A percentile compares a stretch with the other conserved stretches of the same genome.
These are phyloP conservation scores for Colletotrichum musicola DNA, from an alignment of 2,329 filamentous ascomycete species.

Conservation along the genomic window DNA sequence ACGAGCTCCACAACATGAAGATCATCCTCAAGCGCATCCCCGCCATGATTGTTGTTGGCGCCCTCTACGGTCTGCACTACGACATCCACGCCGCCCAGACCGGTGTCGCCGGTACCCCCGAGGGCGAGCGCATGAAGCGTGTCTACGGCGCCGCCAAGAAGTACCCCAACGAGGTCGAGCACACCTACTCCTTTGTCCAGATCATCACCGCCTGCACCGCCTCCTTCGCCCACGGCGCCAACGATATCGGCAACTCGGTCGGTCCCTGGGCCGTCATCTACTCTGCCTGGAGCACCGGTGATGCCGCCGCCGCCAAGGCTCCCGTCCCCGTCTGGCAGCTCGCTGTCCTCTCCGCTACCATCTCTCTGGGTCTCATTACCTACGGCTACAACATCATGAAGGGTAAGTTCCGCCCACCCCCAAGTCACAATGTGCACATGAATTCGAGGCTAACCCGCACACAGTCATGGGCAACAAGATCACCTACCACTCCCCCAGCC, in stretches of 20 bases:
- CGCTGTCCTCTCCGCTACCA: conserved; percentile 73
- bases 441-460: conserved; percentile 27
- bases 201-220: conserved; percentile 78
- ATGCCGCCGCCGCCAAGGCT: conserved; percentile 71
- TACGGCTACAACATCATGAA: conserved; percentile 91
- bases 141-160: conserved; percentile 75
- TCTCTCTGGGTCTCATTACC: conserved; percentile 77
- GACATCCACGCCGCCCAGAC: conserved; percentile 84
- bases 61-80: conserved; percentile 82
- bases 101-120: conserved; percentile 78
- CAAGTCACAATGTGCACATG: no score
- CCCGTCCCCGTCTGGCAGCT: conserved; percentile 82
- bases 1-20: conserved; percentile 79
- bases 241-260: conserved; percentile 80
- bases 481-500: conserved; percentile 73
- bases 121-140: conserved; percentile 77
- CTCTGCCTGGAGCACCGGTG: conserved; percentile 74
- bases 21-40: conserved; percentile 75
- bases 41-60: conserved; percentile 71
- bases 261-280: conserved; percentile 80
- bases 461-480: conserved; percentile 85
- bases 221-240: conserved; percentile 81
- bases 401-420: no score
- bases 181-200: conserved; percentile 76
- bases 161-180: conserved; percentile 78